Base-by-base conservation (phyloP, 148 eudicot species). In the Euryodendron excelsum region DNA sequence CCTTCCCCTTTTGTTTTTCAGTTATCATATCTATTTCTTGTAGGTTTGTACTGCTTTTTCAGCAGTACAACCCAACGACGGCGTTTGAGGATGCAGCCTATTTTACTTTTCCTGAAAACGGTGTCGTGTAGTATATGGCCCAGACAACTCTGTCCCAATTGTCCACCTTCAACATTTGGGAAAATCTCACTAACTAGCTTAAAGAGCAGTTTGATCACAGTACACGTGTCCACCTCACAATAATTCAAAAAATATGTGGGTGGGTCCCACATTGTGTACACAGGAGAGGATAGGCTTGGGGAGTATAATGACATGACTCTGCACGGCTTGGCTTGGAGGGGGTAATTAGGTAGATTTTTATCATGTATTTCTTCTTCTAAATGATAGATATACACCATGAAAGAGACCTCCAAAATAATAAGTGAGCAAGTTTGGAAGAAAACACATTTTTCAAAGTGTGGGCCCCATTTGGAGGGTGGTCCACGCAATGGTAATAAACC, bases 41-140 rank as follows among this genome's bases (percentile, higher is more conserved):
- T 71, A 60, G 74, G 74, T 71, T 71, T 28, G 34, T 50, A 27
- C 36, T 50, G 12, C 11, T 48, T 71, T 50, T 71, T 21, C 59
- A 55, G 60, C 72, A 45, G 20, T 69, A 23, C 21, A 48, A n/a
- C 17, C 25, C 25, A 50, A 33, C 74, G 74, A 48, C 60, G 74
- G 5, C 60, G 74, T 50, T 66, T 71, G 13, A 27, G 27, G 36
- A 27, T 11, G 2, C 64, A 27, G 31, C 33, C 30, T 27, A 0
- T 3, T 47, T 47, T 28, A 48, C 58, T 28, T 28, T 15, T 31
- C 0, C 23, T 3, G 0, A 1, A 52, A 72, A 72, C 75, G 61
- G 61, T 33, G 75, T 72, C 75, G 75, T 72, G 15, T 50, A 62
- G 27, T 1, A 8, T 5, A 21, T 30, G 13, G 28, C 18, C 75